These are phyloP conservation scores for Fusarium sp. DNA, from an alignment of 2,329 filamentous ascomycete genomes.

Conservation along the genomic window DNA sequence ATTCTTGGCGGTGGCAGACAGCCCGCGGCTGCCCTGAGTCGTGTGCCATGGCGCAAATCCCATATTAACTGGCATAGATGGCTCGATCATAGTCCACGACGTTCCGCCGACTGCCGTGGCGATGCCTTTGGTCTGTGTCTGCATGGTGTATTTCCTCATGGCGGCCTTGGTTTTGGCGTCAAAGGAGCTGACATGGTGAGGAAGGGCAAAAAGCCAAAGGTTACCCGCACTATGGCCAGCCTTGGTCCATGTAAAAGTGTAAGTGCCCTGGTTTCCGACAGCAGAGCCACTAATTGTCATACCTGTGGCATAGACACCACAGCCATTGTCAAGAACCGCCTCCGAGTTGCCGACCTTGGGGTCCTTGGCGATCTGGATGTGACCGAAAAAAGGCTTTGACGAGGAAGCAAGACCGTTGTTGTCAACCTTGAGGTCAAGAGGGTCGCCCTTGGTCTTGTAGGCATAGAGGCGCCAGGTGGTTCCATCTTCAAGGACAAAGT, in stretches of 20 bases:
- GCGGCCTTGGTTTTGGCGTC: slow-evolving; percentile 62
- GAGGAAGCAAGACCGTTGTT: slow-evolving; percentile 73
- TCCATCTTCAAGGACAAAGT: slow-evolving; percentile 74
- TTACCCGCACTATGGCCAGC: slow-evolving; percentile 67
- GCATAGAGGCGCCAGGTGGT: slow-evolving; percentile 84
- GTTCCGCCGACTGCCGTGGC: slow-evolving; percentile 77
- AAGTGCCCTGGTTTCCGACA: slow-evolving; percentile 69
- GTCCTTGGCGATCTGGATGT: slow-evolving; percentile 85
- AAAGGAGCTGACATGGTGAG: slow-evolving; percentile 85
- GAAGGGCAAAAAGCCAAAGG: slow-evolving; percentile 86
- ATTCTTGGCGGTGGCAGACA: slow-evolving; percentile 65
- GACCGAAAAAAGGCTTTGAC: slow-evolving; percentile 74
- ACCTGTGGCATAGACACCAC: slow-evolving; percentile 76
- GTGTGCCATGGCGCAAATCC: slow-evolving; percentile 82
- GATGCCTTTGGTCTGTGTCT: slow-evolving; percentile 85
- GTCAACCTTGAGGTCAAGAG: slow-evolving; percentile 72
- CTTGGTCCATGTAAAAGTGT: slow-evolving; percentile 78
- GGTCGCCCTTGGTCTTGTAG: slow-evolving; percentile 64
- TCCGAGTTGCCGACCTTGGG: slow-evolving; percentile 66
- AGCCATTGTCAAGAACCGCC: slow-evolving; percentile 75
- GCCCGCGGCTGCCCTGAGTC: slow-evolving; percentile 54
- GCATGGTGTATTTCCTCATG: slow-evolving; percentile 67
- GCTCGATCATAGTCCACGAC: slow-evolving; percentile 81
- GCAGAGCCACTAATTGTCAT: slow-evolving; percentile 71
- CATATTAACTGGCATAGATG: slow-evolving; percentile 75